phyloP scores from a whole-genome alignment of 2,329 filamentous ascomycete genomes.

The Colletotrichum sp. region DNA sequence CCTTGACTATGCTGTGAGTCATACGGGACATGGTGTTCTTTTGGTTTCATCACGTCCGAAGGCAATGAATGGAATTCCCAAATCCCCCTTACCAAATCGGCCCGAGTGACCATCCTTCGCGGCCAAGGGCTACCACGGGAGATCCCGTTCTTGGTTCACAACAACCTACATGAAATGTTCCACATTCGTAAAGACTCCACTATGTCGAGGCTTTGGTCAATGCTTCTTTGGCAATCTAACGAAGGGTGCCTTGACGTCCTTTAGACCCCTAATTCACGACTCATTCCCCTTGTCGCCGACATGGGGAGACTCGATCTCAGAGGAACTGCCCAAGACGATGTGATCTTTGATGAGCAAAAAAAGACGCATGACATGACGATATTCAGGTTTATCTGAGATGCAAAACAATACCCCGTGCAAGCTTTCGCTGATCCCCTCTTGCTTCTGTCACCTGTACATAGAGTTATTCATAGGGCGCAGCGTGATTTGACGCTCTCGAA shows the following conservation, averaged over 20 bases:
- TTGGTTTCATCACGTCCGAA: neutral
- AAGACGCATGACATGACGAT: neutral
- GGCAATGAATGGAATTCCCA: neutral
- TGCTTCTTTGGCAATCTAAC: rapidly evolving
- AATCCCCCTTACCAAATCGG: neutral
- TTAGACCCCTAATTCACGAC: neutral
- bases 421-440: neutral
- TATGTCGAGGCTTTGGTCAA: neutral
- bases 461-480: neutral
- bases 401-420: neutral
- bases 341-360: neutral
- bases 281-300: neutral
- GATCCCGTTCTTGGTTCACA: neutral
- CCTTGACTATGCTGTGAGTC: neutral
- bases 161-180: neutral
- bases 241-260: neutral
- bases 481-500: neutral
- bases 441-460: neutral
- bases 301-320: neutral
- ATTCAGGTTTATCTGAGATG: neutral
- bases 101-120: neutral
- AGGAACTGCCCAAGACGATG: neutral
- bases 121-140: neutral
- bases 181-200: neutral
- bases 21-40: neutral